A percentile compares a stretch with the other conserved stretches of the same genome.
These are phyloP conservation scores for Takakia lepidozioides DNA, from an alignment of 225 moss, liverwort and hornwort genomes.

Conservation along the genomic window DNA sequence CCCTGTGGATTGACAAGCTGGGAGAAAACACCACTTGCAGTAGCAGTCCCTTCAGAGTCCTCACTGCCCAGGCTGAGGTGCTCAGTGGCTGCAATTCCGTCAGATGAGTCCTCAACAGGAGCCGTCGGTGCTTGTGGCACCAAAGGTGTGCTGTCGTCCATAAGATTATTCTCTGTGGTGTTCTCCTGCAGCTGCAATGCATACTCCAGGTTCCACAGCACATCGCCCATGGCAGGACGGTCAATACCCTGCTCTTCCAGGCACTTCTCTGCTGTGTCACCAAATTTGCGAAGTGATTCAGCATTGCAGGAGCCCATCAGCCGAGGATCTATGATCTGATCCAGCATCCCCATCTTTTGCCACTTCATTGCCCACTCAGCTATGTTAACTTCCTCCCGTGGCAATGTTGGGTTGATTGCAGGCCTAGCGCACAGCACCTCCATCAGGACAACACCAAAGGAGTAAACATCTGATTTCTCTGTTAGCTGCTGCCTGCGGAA, in stretches of 20 bases:
- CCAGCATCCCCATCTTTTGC: constrained; percentile 71
- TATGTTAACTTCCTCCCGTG: constrained; percentile 81
- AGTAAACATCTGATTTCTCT: constrained; percentile 90
- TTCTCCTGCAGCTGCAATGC: constrained; percentile 79
- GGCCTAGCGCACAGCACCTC: constrained; percentile 88
- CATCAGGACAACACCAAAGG: constrained; percentile 89
- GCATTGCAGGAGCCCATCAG: constrained; percentile 53
- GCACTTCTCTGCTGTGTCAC: constrained; percentile 92
- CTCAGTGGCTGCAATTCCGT: too few species aligned
- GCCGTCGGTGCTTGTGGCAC: too few species aligned
- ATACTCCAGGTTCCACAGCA: constrained; percentile 90
- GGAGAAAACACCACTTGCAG: too few species aligned
- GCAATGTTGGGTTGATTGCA: constrained; percentile 69
- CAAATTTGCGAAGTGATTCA: constrained; percentile 69
- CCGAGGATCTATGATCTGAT: constrained; percentile 73
- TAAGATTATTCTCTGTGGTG: constrained; percentile 47
- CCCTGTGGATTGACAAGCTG: too few species aligned
- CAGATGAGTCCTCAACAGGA: too few species aligned
- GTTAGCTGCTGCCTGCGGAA: constrained; percentile 86
- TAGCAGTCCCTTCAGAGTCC: too few species aligned
- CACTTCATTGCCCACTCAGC: constrained; percentile 93
- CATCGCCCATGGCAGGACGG: constrained; percentile 87
- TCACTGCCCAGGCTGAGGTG: too few species aligned
- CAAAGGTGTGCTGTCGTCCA: constrained; percentile 63
- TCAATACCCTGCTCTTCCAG: constrained; percentile 80